phyloP scores from a whole-genome alignment of 2,329 filamentous ascomycete species.

The Aspergillus carbonarius region DNA sequence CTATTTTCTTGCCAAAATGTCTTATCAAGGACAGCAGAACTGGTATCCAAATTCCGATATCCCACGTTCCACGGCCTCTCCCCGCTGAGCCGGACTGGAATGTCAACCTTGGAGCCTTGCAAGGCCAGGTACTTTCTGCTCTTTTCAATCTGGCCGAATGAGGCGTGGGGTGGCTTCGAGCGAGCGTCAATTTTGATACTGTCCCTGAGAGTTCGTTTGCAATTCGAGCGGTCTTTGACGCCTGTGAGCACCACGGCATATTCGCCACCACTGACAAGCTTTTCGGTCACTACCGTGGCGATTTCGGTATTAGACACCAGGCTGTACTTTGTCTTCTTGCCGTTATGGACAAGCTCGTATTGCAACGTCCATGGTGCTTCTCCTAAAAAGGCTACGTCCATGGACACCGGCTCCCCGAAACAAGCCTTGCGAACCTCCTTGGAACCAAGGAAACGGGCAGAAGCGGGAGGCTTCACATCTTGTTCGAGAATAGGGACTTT shows the following conservation, averaged over 20 bases:
- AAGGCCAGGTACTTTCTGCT: slow-evolving; percentile 72
- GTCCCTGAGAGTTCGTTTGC: slow-evolving; percentile 81
- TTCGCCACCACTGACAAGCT: slow-evolving; percentile 77
- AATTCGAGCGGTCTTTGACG: slow-evolving; percentile 81
- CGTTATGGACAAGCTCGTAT: slow-evolving; percentile 89
- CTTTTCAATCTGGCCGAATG: slow-evolving; percentile 82
- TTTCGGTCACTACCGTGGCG: slow-evolving; percentile 72
- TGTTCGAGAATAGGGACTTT: slow-evolving; percentile 71
- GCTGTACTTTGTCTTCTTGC: slow-evolving; percentile 72
- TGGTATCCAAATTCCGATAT: slow-evolving; percentile 67
- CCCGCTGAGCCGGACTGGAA: slow-evolving; percentile 83
- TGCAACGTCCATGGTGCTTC: slow-evolving; percentile 86
- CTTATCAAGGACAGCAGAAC: slow-evolving; percentile 52
- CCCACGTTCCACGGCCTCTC: slow-evolving; percentile 79
- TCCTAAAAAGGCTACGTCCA: slow-evolving; percentile 73
- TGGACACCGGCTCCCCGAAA: slow-evolving; percentile 74
- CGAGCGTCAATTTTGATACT: slow-evolving; percentile 83
- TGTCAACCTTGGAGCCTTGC: slow-evolving; percentile 68
- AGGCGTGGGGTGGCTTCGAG: slow-evolving; percentile 80
- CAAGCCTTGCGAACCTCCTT: slow-evolving; percentile 65
- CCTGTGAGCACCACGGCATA: slow-evolving; percentile 84
- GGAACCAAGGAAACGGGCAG: slow-evolving; percentile 65
- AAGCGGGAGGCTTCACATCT: slow-evolving; percentile 88
- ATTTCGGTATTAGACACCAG: slow-evolving; percentile 62
- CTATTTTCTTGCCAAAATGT: slow-evolving; percentile 62